Conservation (phyloP, 2,329 filamentous ascomycete species). For the Ophiosphaerella korrae region DNA sequence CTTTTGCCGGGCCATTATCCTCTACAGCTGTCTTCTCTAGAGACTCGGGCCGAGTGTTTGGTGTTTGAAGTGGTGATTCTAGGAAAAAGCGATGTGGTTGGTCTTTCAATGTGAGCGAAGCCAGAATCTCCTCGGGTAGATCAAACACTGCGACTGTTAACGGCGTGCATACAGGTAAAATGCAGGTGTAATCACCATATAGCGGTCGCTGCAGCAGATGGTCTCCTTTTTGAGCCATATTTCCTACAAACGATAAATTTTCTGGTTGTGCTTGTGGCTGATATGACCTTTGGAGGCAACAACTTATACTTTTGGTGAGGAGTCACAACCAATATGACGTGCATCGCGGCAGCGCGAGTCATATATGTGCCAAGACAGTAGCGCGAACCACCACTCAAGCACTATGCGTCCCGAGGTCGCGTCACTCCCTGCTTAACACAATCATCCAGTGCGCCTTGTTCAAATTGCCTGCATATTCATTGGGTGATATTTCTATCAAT, state of each 20-base stretch:
- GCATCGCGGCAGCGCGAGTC: slow-evolving; percentile 3
- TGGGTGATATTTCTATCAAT: no score
- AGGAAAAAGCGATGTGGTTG: slow-evolving; percentile 26
- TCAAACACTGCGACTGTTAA: slow-evolving; percentile 70
- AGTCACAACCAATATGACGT: slow-evolving; percentile 7
- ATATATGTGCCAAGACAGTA: neutral
- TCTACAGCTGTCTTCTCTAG: slow-evolving; percentile 46
- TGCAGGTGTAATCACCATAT: slow-evolving; percentile 37
- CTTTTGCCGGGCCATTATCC: slow-evolving; percentile 55
- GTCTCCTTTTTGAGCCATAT: slow-evolving; percentile 39
- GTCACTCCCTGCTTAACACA: neutral
- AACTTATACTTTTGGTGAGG: slow-evolving; percentile 5
- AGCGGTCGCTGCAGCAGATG: slow-evolving; percentile 45
- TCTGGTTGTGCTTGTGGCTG: neutral
- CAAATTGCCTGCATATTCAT: neutral
- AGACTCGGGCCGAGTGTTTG: slow-evolving; percentile 21
- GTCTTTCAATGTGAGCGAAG: slow-evolving; percentile 66
- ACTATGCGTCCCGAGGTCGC: neutral
- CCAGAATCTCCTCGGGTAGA: slow-evolving; percentile 74
- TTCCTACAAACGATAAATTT: neutral
- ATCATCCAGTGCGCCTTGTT: neutral
- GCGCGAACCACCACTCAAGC: neutral
- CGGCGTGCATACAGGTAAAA: neutral
- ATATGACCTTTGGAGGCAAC: neutral
- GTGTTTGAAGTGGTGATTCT: slow-evolving; percentile 16